A percentile compares a stretch with the other conserved stretches of the same genome.
Evolutionary conservation across 768 basidiomycete genomes (phyloP).

Genomic region (Jaapia argillacea): DNA sequence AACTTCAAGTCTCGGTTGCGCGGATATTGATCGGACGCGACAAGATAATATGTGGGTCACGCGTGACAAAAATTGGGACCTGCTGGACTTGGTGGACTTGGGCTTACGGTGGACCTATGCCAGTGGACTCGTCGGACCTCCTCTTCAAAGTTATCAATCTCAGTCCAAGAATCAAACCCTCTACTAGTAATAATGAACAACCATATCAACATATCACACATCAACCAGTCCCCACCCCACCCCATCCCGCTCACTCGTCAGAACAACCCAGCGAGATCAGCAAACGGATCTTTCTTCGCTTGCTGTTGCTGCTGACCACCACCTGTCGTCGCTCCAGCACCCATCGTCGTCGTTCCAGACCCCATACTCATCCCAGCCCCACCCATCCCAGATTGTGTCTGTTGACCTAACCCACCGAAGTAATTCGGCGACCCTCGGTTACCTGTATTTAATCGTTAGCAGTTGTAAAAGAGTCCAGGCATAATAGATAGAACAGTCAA

Average conservation of each 20-base stretch:
- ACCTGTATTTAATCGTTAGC: not conserved
- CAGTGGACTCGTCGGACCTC: not conserved
- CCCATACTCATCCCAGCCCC: conserved; percentile 6
- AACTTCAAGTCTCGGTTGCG: too few species aligned
- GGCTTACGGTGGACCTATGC: not conserved
- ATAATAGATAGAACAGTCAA: too few species aligned
- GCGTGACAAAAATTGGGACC: too few species aligned
- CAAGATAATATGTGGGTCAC: too few species aligned
- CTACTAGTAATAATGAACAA: not conserved
- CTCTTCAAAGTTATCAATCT: not conserved
- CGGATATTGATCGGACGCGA: too few species aligned
- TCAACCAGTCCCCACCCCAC: not conserved
- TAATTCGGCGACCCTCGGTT: conserved; percentile 13
- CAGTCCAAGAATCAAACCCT: not conserved
- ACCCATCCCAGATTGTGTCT: conserved; percentile 3
- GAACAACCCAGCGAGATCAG: conserved; percentile 72
- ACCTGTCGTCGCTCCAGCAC: conserved; percentile 9
- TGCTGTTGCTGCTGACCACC: conserved; percentile 19
- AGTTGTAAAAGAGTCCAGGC: conserved; percentile 9
- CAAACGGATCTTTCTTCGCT: conserved; percentile 68
- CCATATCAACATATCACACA: not conserved
- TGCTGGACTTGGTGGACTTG: not conserved
- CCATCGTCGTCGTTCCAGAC: conserved; percentile 4
- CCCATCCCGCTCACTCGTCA: conserved; percentile 17
- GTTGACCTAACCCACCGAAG: conserved; percentile 10